A percentile compares a stretch with the other conserved stretches of the same genome.
phyloP scores from a whole-genome alignment of 2,329 filamentous ascomycete genomes.

The Phyllosticta citrichinensis region DNA sequence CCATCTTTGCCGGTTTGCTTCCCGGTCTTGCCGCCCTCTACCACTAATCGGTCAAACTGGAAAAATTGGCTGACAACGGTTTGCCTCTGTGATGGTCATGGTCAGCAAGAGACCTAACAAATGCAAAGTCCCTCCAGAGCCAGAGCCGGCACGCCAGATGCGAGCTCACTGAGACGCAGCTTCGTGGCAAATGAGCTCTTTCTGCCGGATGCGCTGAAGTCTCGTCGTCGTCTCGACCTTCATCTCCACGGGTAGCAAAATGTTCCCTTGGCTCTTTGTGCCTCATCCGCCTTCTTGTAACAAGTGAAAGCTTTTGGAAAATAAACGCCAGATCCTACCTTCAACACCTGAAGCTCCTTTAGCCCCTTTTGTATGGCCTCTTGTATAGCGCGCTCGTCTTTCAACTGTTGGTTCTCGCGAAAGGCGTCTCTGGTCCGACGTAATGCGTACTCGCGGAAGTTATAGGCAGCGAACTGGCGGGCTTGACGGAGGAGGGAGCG shows the following conservation, averaged over 20 bases:
- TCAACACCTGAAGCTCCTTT: constrained; percentile 78
- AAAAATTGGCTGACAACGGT: constrained; percentile 92
- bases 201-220: neutral
- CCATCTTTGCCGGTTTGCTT: constrained; percentile 60
- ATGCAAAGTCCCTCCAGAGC: neutral
- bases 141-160: neutral
- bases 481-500: constrained; percentile 83
- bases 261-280: neutral
- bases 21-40: constrained; percentile 75
- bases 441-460: constrained; percentile 94
- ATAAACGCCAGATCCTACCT: constrained; percentile 47
- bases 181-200: neutral
- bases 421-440: constrained; percentile 87
- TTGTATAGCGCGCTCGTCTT: constrained; percentile 69
- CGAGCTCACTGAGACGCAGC: neutral
- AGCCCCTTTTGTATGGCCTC: constrained; percentile 82
- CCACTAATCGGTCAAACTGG: constrained; percentile 80
- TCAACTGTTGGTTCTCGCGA: constrained; percentile 62
- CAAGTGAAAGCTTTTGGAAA: no score
- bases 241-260: neutral
- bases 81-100: constrained; percentile 60
- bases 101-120: neutral
- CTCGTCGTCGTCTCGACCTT: neutral
- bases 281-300: neutral
- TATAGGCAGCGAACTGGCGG: constrained; percentile 83